A percentile compares a stretch with the other conserved stretches of the same genome.
Evolutionary conservation across 176 grass and related monocot species (phyloP).

Genomic region (Triticum monococcum): DNA sequence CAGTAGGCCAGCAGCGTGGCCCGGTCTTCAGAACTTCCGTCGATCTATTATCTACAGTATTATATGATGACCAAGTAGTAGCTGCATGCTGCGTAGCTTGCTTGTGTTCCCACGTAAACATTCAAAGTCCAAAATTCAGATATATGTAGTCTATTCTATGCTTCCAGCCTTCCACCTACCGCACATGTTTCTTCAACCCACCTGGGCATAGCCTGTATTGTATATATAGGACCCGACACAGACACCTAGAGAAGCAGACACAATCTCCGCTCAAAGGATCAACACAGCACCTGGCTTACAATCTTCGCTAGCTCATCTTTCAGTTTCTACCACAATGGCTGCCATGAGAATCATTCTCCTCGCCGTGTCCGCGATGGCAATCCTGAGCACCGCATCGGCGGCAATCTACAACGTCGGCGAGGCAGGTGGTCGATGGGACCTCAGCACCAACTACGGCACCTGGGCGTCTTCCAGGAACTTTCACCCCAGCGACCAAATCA

Average conservation of each 20-base stretch:
- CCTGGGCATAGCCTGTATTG: no score
- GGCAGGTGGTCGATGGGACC: slow-evolving; percentile 43
- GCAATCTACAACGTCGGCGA: slow-evolving; percentile 50
- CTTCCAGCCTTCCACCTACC: background rate
- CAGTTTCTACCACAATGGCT: background rate
- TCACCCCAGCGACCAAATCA: slow-evolving; percentile 32
- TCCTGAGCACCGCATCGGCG: slow-evolving; percentile 33
- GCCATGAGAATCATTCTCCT: slow-evolving; percentile 4
- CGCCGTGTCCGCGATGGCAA: slow-evolving; percentile 2
- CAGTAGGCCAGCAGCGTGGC: no score
- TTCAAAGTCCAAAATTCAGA: background rate
- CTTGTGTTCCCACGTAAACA: background rate
- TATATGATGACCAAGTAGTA: no score
- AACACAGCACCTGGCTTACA: background rate
- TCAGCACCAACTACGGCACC: slow-evolving; percentile 21
- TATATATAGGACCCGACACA: background rate
- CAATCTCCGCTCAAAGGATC: background rate
- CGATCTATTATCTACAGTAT: no score
- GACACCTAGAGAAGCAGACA: background rate
- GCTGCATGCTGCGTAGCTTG: background rate
- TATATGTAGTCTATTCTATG: background rate
- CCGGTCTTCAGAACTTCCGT: background rate
- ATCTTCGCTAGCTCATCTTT: slow-evolving; percentile 27
- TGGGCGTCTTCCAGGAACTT: slow-evolving; percentile 58
- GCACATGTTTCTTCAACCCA: background rate